Base-by-base conservation (phyloP, 176 grass and related monocot species). In the Cenchrus purpureus region DNA sequence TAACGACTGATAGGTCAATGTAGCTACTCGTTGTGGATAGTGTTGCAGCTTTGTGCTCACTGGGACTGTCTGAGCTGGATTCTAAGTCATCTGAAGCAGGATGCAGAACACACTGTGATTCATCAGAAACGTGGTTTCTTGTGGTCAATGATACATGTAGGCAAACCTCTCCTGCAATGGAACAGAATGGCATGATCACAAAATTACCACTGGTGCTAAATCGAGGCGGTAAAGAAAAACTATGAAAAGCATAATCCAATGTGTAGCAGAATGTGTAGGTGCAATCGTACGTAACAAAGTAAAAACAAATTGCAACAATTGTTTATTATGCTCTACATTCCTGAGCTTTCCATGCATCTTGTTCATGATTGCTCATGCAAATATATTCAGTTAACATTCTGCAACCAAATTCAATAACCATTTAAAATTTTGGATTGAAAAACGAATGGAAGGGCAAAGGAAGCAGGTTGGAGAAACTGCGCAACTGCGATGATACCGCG, bases 21-120 rank as follows among this genome's bases (percentile, higher is more conserved):
- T 45, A 87, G 85, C 89, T 91, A 14, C 22, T 87, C 10, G 74
- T 71, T 12, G 85, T 79, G 37, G 89, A 91, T 13, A 91, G 45
- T n/a, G 31, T 11, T 65, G 15, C 44, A 17, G 52, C 69, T 28
- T 84, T 94, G 48, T 76, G 87, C 48, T 95, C 97, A 19, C 20
- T 73, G 72, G 93, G 90, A 45, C 87, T 91, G 81, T 94, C 97
- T 42, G 97, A 99, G 77, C 84, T 94, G 79, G 97, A 99, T 16
- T 83, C 81, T 6, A 80, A 2, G 62, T 95, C 91, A 52, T 99
- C 93, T 50, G 83, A 94, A 84, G 65, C 29, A 12, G 81, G 84
- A 48, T 69, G 91, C 28, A 53, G 55, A 46, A 46, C n/a, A 40
- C 65, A 59, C 5, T 79, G 89, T 7, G 48, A 29, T 64, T 91